Evolutionary conservation across 371 early-diverging fungal genomes (phyloP).

Genomic region (Mortierella sp.): DNA sequence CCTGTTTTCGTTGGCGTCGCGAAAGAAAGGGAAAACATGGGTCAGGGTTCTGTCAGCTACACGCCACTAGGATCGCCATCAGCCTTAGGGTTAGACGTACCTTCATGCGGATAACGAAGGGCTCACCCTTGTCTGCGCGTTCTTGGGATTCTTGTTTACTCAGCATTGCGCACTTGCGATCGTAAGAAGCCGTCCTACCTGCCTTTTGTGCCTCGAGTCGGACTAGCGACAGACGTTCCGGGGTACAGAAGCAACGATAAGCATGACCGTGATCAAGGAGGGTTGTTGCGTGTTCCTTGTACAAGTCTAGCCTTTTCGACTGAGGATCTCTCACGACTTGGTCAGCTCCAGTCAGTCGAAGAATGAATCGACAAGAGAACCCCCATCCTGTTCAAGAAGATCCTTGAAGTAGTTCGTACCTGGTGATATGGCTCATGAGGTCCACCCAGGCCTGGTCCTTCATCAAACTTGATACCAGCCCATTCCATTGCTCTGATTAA

Average conservation of each 20-base stretch:
- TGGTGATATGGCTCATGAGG: conserved; percentile 77
- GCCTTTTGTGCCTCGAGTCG: conserved; percentile 65
- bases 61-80: neutral
- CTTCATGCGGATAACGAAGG: conserved; percentile 81
- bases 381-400: neutral
- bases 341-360: neutral
- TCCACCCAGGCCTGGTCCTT: conserved; percentile 77
- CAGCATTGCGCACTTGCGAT: conserved; percentile 81
- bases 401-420: conserved; percentile 35
- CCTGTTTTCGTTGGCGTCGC: too few relatives aligned
- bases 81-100: conserved; percentile 44
- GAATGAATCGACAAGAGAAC: neutral
- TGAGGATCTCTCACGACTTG: conserved; percentile 34
- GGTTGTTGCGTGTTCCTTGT: conserved; percentile 71
- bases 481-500: conserved; percentile 76
- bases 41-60: neutral
- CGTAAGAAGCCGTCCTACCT: conserved; percentile 79
- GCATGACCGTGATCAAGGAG: conserved; percentile 84
- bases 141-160: conserved; percentile 69
- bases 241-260: conserved; percentile 90
- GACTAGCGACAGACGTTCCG: conserved; percentile 74
- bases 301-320: conserved; percentile 81
- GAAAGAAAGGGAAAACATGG: neutral
- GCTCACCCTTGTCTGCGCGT: conserved; percentile 61
- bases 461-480: conserved; percentile 85